Evolutionary conservation across 108 stramenopile species (phyloP), one percentile per base, ranked within the genome.

Genomic region (Mediolabrus comicus): DNA sequence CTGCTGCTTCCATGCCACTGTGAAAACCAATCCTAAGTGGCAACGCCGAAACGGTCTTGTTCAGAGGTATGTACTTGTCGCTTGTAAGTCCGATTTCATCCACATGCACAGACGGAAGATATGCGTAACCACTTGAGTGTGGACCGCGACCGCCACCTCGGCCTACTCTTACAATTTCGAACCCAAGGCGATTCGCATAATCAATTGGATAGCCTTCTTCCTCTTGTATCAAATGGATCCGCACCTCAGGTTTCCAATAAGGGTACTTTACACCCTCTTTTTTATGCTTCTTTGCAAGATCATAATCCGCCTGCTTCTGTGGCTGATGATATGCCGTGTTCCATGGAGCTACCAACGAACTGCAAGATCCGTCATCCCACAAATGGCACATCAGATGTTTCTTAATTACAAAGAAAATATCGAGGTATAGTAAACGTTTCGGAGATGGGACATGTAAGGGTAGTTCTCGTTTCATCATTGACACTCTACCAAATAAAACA

Each of bases 61-160:
- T 98, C 41, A 98, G 39, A 16, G 94, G 92, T 43, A 96, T 85
- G 66, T 96, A 96, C 77, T 96, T 98, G 62, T 98, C 97, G 36
- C 79, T 84, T 7, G 97, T 98, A 29, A 98, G 59, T 13, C 97
- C 96, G 57, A 95, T 96, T 87, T 98, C 97, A 65, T 96, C 95
- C 16, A 90, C 95, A 62, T 96, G 85, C 24, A 96, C 64, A 8
- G 86, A 88, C 10, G 97, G 97, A 19, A 85, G 65, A 72, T 92
- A 86, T 0, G 83, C 87, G 41, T 92, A 59, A 43, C 88, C 87
- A 36, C 83, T 78, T 0, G 84, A 80, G 59, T 90, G 86, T 61
- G 36, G 33, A 30, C 58, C 65, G 2, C 27, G 46, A 35, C 11
- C 31, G 2, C 62, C 63, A 36, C 62, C 65, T 9, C 36, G 55